Conservation (phyloP, 371 early-diverging fungal genomes). For the Nosema muscidifuracis region DNA sequence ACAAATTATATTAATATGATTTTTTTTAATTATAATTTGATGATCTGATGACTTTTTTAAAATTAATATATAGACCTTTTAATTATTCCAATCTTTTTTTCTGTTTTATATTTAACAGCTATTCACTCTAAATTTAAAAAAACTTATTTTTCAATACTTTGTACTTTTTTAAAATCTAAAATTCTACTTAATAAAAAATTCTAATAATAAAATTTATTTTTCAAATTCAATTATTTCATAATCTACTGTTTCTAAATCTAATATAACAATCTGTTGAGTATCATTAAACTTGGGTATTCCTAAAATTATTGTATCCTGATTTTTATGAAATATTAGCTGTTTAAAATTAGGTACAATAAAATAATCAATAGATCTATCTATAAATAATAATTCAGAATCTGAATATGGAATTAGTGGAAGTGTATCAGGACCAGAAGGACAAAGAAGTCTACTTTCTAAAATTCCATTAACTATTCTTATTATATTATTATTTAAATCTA, state of each 20-base stretch:
- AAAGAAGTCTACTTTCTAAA: constrained; percentile 30
- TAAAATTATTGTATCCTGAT: neutral
- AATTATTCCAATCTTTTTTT: too few relatives aligned
- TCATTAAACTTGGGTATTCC: constrained; percentile 23
- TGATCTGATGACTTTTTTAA: too few relatives aligned
- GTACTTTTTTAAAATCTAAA: too few relatives aligned
- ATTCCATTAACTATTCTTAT: constrained; percentile 21
- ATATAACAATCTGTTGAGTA: constrained; percentile 13
- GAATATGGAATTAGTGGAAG: constrained; percentile 22
- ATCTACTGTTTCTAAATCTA: neutral
- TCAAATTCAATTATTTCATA: neutral
- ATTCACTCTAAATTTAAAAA: too few relatives aligned
- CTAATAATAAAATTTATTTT: neutral
- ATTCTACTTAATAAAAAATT: too few relatives aligned
- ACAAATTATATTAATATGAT: too few relatives aligned
- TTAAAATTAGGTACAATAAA: constrained; percentile 28
- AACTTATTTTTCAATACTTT: too few relatives aligned
- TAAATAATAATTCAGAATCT: constrained; percentile 41
- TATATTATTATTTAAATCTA: neutral
- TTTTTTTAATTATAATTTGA: too few relatives aligned
- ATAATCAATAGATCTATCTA: constrained; percentile 17
- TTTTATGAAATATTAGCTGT: constrained; percentile 6
- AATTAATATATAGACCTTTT: too few relatives aligned
- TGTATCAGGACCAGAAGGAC: constrained; percentile 53
- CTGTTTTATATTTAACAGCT: too few relatives aligned